Evolutionary conservation across 1,284 basidiomycete species (phyloP).

Genomic region (Puccinia novopanici): DNA sequence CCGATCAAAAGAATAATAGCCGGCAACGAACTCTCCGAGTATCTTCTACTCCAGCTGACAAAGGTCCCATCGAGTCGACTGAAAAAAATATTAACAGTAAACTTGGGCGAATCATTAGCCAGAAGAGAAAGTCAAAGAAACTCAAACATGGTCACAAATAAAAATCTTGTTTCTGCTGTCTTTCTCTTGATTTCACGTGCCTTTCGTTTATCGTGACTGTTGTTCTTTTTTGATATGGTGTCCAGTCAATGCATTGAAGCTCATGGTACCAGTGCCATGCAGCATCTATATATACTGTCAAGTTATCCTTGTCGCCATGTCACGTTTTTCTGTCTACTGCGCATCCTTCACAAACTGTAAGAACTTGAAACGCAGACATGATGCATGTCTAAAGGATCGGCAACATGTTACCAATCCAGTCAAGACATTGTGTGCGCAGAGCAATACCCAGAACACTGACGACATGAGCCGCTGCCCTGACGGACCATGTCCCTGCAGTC

Average conservation of each 20-base stretch:
- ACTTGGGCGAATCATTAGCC: constrained; percentile 27
- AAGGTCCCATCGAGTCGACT: background rate
- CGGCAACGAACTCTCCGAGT: constrained; percentile 8
- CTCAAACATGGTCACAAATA: constrained; percentile 7
- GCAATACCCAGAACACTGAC: background rate
- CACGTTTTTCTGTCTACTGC: background rate
- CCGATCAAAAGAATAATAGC: constrained; percentile 4
- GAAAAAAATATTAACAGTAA: constrained; percentile 18
- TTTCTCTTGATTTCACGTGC: background rate
- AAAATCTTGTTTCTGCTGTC: background rate
- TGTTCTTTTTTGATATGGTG: background rate
- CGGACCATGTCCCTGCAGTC: too few species aligned
- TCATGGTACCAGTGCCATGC: background rate
- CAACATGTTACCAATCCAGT: background rate
- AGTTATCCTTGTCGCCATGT: background rate
- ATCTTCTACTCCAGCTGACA: background rate
- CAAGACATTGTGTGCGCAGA: background rate
- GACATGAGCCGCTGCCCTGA: too few species aligned
- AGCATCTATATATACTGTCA: background rate
- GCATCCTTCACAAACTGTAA: background rate
- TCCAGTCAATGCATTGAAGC: background rate
- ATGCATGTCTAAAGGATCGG: background rate
- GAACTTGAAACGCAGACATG: background rate
- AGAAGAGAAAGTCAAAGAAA: constrained; percentile 24
- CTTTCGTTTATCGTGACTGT: background rate